phyloP scores from a whole-genome alignment of 2,329 filamentous ascomycete species.

The Saccharata proteae region DNA sequence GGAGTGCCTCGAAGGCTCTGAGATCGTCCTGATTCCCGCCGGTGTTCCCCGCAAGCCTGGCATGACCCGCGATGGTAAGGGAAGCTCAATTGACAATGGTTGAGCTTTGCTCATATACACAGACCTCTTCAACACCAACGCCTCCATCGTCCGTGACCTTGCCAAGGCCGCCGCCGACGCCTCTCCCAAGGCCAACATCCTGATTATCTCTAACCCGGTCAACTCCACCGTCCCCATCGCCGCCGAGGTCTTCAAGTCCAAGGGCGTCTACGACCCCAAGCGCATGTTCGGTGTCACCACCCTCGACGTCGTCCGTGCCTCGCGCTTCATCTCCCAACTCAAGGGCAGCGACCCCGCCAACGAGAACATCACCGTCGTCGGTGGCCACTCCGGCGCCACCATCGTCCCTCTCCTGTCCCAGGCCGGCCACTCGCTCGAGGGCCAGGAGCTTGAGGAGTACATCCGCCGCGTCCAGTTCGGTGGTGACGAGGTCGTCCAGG shows the following conservation, averaged over 20 bases:
- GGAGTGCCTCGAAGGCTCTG: constrained; percentile 69
- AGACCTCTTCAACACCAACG: constrained; percentile 99
- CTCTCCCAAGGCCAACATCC: constrained; percentile 83
- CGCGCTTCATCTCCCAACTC: constrained; percentile 88
- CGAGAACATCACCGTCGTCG: constrained; percentile 80
- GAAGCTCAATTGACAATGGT: too few species aligned
- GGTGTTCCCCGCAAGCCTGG: constrained; percentile 98
- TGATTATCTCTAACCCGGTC: constrained; percentile 98
- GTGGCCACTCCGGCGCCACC: constrained; percentile 94
- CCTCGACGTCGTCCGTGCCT: constrained; percentile 92
- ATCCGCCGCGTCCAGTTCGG: constrained; percentile 72
- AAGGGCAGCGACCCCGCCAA: constrained; percentile 71
- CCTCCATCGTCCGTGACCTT: constrained; percentile 89
- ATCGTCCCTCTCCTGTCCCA: constrained; percentile 97
- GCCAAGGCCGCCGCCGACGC: constrained; percentile 79
- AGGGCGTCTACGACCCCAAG: constrained; percentile 87
- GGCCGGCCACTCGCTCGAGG: constrained; percentile 40
- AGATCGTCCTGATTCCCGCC: constrained; percentile 94
- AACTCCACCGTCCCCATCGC: constrained; percentile 98
- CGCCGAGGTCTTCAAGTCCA: constrained; percentile 89
- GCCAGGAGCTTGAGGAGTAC: constrained; percentile 6
- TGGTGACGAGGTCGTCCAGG: constrained; percentile 92
- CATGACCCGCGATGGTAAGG: constrained; percentile 86
- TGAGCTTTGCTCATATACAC: constrained; percentile 3
- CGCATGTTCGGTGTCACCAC: constrained; percentile 98